Evolutionary conservation across 2,329 filamentous ascomycete species (phyloP).

Genomic region (Fusarium palustre): DNA sequence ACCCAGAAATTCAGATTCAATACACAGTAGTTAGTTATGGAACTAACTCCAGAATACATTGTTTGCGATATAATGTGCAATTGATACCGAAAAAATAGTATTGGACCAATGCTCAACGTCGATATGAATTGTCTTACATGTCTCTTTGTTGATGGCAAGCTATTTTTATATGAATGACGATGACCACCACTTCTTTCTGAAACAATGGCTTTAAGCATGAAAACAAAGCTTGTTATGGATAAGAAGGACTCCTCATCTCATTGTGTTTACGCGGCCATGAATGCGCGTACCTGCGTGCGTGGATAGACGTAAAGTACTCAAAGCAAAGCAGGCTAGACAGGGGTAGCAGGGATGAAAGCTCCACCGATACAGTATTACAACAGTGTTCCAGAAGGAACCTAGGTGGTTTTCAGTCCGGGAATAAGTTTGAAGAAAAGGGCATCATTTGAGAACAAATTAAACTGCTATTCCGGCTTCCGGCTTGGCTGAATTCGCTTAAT

Average conservation of each 20-base stretch:
- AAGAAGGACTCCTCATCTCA: background rate
- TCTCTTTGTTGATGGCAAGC: background rate
- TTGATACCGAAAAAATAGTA: background rate
- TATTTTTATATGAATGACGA: background rate
- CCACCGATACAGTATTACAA: slow-evolving; percentile 6
- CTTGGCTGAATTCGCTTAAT: slow-evolving; percentile 33
- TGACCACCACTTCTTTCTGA: background rate
- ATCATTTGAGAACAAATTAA: slow-evolving; percentile 10
- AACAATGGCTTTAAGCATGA: slow-evolving; percentile 5
- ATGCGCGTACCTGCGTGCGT: background rate
- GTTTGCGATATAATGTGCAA: background rate
- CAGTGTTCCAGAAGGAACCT: slow-evolving; percentile 4
- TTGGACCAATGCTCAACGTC: background rate
- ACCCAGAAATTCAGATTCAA: too few species aligned
- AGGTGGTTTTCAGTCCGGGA: background rate
- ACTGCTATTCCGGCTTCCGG: slow-evolving; percentile 31
- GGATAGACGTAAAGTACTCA: slow-evolving; percentile 12
- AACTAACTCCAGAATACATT: background rate
- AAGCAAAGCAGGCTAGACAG: slow-evolving; percentile 1
- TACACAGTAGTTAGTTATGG: background rate
- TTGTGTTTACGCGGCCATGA: slow-evolving; percentile 6
- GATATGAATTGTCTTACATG: background rate
- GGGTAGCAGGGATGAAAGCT: slow-evolving; percentile 1
- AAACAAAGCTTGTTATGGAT: slow-evolving; percentile 17
- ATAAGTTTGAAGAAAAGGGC: slow-evolving; percentile 2